Conservation (phyloP, 306 rosid genomes). For the Prunus kanzakura region DNA sequence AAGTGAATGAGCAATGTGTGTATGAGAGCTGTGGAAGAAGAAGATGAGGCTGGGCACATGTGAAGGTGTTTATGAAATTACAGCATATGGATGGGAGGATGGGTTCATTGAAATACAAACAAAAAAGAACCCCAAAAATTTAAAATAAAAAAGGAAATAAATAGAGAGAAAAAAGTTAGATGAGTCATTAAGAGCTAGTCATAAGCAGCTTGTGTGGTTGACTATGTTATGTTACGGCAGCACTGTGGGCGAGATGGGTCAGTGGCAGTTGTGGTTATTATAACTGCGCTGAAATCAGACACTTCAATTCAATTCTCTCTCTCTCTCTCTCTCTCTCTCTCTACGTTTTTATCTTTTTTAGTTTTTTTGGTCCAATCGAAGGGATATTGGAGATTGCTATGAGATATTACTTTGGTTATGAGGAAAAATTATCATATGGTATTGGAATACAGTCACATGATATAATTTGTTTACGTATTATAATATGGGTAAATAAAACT, state of each 20-base stretch:
- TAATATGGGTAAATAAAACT: accelerated
- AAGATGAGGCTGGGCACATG: not conserved
- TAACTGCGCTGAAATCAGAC: not conserved
- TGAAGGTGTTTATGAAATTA: not conserved
- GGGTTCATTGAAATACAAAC: not conserved
- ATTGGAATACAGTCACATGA: too few species aligned
- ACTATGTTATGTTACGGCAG: not conserved
- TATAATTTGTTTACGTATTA: too few species aligned
- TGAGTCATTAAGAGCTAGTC: not conserved
- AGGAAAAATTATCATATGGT: too few species aligned
- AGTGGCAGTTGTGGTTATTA: not conserved
- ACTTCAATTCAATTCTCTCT: not conserved
- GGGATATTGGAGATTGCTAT: too few species aligned
- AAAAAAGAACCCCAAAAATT: not conserved
- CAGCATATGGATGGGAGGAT: not conserved
- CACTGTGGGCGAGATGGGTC: not conserved
- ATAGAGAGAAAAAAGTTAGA: not conserved
- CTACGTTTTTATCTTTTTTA: not conserved
- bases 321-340: too few species aligned
- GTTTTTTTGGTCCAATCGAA: too few species aligned
- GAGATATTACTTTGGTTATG: too few species aligned
- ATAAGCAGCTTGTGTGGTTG: not conserved
- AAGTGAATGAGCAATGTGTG: too few species aligned
- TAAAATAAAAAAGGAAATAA: not conserved
- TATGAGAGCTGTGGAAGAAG: not conserved